Percentiles rank a stretch among this genome's conserved stretches.
Evolutionary conservation across 495 filamentous ascomycete genomes (phyloP).

Genomic region (Aspergillus cavernicola): DNA sequence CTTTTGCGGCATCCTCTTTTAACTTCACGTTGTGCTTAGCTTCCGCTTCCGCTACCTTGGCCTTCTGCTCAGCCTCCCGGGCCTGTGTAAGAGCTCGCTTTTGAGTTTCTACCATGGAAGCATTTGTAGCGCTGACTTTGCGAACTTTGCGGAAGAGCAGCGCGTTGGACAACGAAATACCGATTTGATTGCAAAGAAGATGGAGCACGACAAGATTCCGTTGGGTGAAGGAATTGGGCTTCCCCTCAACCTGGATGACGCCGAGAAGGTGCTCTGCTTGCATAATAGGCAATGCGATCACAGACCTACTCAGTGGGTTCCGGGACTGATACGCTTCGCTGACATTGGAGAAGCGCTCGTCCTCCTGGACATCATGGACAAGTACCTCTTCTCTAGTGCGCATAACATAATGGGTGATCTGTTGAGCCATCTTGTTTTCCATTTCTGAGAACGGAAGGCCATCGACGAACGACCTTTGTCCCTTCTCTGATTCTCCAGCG

Average conservation of each 20-base stretch:
- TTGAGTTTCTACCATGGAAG: slow-evolving; percentile 83
- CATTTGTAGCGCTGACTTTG: slow-evolving; percentile 76
- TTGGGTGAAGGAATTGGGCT: slow-evolving; percentile 82
- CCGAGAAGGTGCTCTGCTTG: slow-evolving; percentile 76
- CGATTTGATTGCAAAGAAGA: slow-evolving; percentile 83
- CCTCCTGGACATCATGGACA: slow-evolving; percentile 73
- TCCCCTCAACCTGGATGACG: slow-evolving; percentile 80
- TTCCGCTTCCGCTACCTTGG: slow-evolving; percentile 75
- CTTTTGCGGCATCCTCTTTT: slow-evolving; percentile 86
- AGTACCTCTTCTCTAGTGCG: slow-evolving; percentile 83
- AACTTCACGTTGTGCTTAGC: slow-evolving; percentile 84
- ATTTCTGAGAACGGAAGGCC: slow-evolving; percentile 62
- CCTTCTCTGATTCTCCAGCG: slow-evolving; percentile 64
- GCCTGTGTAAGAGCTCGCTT: slow-evolving; percentile 77
- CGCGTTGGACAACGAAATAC: slow-evolving; percentile 84
- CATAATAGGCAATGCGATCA: slow-evolving; percentile 82
- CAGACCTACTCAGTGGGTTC: slow-evolving; percentile 67
- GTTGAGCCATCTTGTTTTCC: slow-evolving; percentile 66
- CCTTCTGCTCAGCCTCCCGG: slow-evolving; percentile 75
- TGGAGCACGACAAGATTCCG: slow-evolving; percentile 81
- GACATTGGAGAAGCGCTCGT: slow-evolving; percentile 84
- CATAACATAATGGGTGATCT: slow-evolving; percentile 76
- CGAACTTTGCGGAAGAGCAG: slow-evolving; percentile 76
- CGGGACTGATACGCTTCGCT: slow-evolving; percentile 63
- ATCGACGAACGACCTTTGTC: slow-evolving; percentile 50